phyloP scores from a whole-genome alignment of 1,284 basidiomycete genomes.

The Vanrija humicola region DNA sequence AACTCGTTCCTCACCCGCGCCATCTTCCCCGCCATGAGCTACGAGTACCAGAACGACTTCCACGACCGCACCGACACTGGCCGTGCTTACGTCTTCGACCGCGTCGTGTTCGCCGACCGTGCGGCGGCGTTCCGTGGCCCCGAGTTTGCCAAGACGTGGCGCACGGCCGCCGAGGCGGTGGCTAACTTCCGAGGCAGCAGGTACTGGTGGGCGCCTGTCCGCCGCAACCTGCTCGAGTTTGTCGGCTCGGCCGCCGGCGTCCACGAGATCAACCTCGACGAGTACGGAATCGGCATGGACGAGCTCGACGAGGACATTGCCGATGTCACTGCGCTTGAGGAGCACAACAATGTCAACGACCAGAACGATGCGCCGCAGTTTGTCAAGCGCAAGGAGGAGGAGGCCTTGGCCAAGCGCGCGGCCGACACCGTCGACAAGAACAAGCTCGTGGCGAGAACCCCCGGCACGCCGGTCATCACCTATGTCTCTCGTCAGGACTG shows the following conservation, averaged over 20 bases:
- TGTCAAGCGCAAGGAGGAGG: background rate
- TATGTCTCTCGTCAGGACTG: constrained; percentile 81
- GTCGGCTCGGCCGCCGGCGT: constrained; percentile 54
- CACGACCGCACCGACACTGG: constrained; percentile 61
- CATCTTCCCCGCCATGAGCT: constrained; percentile 64
- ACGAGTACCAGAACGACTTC: constrained; percentile 58
- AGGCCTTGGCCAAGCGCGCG: background rate
- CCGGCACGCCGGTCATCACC: constrained; percentile 64
- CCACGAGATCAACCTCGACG: constrained; percentile 16
- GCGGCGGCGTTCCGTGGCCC: constrained; percentile 70
- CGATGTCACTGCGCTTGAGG: constrained; percentile 30
- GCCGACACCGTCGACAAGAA: background rate
- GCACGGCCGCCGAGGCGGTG: constrained; percentile 70
- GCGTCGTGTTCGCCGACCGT: constrained; percentile 75
- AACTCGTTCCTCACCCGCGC: constrained; percentile 67
- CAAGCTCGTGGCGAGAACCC: constrained; percentile 5
- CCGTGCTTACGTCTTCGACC: constrained; percentile 70
- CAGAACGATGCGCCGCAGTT: background rate
- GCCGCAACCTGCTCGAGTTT: constrained; percentile 67
- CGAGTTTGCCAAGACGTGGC: constrained; percentile 64
- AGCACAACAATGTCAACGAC: constrained; percentile 1
- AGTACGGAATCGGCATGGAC: constrained; percentile 43
- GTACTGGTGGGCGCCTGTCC: constrained; percentile 75
- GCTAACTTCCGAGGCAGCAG: constrained; percentile 61
- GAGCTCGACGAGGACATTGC: constrained; percentile 3